Percentiles rank a stretch among this genome's conserved stretches.
Conservation (phyloP, 1,139 yeast species). For the Hyphopichia buzzinii region DNA sequence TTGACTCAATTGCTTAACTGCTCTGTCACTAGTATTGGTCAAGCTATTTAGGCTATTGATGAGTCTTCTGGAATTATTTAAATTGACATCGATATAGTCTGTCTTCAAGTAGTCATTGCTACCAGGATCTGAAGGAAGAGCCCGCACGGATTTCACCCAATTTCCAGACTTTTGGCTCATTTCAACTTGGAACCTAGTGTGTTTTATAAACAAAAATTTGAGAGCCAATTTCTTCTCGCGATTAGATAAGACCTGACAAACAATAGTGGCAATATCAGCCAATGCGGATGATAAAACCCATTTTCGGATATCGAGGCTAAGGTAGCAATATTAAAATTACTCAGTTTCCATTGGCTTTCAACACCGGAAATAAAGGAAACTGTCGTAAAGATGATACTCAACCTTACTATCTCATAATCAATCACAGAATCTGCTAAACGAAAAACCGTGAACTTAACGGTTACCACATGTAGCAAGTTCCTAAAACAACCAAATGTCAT, state of each 20-base stretch:
- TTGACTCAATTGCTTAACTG: conserved; percentile 17
- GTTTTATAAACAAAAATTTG: too few species aligned
- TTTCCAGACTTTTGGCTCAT: conserved; percentile 9
- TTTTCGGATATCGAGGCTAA: background rate
- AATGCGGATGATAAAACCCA: background rate
- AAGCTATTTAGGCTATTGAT: conserved; percentile 31
- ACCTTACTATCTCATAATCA: too few species aligned
- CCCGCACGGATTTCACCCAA: conserved; percentile 37
- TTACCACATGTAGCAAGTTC: too few species aligned
- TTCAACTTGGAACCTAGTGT: too few species aligned
- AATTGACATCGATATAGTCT: conserved; percentile 45
- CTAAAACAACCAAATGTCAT: conserved; percentile 1
- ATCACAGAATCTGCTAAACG: too few species aligned
- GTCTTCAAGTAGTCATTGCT: conserved; percentile 39
- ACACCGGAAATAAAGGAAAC: too few species aligned
- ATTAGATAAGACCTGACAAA: background rate
- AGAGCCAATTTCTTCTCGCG: background rate
- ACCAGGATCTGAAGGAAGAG: conserved; percentile 38
- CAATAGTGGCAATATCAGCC: background rate
- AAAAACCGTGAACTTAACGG: too few species aligned
- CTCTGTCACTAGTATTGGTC: conserved; percentile 18
- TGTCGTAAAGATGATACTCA: too few species aligned
- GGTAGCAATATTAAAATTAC: background rate
- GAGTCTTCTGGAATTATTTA: conserved; percentile 42
- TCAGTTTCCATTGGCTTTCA: too few species aligned